Evolutionary conservation across 768 basidiomycete species (phyloP).

Genomic region (Hericium coralloides): DNA sequence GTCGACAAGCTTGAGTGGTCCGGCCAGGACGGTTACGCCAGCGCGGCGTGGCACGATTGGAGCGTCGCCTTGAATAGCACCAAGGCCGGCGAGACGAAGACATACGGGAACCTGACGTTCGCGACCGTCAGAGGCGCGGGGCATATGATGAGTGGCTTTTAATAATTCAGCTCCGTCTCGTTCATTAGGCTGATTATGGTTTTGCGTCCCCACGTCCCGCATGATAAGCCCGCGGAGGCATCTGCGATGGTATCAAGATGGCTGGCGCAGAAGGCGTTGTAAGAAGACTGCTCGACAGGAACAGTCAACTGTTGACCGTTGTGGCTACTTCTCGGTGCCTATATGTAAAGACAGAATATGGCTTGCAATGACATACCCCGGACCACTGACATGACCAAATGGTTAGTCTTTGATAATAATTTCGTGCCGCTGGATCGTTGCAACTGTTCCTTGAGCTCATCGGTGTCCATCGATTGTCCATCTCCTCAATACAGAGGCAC

Average conservation of each 20-base stretch:
- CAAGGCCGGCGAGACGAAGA: constrained; percentile 48
- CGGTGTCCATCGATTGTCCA: too few species aligned
- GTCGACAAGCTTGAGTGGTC: constrained; percentile 67
- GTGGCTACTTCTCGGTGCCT: too few species aligned
- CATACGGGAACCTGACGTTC: constrained; percentile 50
- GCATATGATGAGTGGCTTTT: constrained; percentile 45
- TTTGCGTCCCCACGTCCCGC: constrained; percentile 42
- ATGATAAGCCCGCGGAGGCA: constrained; percentile 60
- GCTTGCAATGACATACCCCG: too few species aligned
- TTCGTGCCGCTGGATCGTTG: too few species aligned
- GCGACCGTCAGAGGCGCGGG: constrained; percentile 55
- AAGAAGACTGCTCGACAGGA: constrained; percentile 6
- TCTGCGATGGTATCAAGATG: constrained; percentile 57
- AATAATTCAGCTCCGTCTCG: neutral
- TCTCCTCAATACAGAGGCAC: too few species aligned
- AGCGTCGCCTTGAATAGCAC: constrained; percentile 33
- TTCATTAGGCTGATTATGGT: constrained; percentile 5
- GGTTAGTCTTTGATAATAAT: too few species aligned
- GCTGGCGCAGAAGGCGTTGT: constrained; percentile 38
- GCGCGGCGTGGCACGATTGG: constrained; percentile 51
- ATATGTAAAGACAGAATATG: too few species aligned
- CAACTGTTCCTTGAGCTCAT: too few species aligned
- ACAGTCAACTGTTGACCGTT: too few species aligned
- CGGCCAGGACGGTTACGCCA: constrained; percentile 42
- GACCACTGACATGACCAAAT: too few species aligned